phyloP scores from a whole-genome alignment of 1,284 basidiomycete species.

The Boletellus deceptivus region DNA sequence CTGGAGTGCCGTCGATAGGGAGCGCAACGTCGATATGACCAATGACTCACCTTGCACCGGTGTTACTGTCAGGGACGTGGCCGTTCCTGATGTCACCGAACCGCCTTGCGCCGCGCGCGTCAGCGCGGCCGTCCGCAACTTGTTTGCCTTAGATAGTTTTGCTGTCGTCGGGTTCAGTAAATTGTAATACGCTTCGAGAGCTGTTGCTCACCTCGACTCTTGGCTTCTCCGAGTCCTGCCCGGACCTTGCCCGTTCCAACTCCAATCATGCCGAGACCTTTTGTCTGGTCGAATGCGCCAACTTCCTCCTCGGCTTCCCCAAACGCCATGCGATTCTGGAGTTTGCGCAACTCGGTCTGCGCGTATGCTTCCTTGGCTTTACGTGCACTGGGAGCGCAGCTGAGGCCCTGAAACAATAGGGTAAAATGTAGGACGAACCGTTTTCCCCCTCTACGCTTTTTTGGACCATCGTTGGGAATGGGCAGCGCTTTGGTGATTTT shows the following conservation, averaged over 20 bases:
- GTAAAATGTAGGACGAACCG: constrained; percentile 48
- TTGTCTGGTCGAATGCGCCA: constrained; percentile 94
- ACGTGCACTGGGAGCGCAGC: constrained; percentile 62
- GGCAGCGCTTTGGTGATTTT: constrained; percentile 95
- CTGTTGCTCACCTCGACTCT: constrained; percentile 72
- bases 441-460: constrained; percentile 94
- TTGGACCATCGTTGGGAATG: constrained; percentile 93
- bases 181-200: not conserved
- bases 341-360: constrained; percentile 93
- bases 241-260: constrained; percentile 82
- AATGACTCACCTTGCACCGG: constrained; percentile 81
- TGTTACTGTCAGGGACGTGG: constrained; percentile 91
- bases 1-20: constrained; percentile 30
- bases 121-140: constrained; percentile 82
- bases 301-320: constrained; percentile 96
- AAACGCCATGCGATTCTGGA: constrained; percentile 96
- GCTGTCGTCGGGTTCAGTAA: constrained; percentile 48
- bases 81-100: constrained; percentile 76
- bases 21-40: constrained; percentile 1
- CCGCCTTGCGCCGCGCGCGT: constrained; percentile 66
- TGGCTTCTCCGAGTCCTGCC: constrained; percentile 81
- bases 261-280: constrained; percentile 97
- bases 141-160: constrained; percentile 96
- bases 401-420: constrained; percentile 2
- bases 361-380: constrained; percentile 98